Evolutionary conservation across 2,329 filamentous ascomycete species (phyloP).

Genomic region (Trichophyton equinum): DNA sequence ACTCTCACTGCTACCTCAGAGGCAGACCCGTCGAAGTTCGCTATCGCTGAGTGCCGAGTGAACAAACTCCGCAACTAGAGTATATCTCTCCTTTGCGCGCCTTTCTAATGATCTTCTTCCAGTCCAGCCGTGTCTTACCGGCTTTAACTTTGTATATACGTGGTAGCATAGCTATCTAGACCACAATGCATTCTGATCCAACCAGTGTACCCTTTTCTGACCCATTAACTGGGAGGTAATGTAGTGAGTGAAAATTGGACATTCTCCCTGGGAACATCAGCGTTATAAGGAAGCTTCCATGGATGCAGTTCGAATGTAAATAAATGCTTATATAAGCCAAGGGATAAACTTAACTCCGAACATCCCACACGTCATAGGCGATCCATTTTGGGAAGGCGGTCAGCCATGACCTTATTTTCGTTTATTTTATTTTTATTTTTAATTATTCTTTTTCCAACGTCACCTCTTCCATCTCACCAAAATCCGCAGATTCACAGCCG

Average conservation of each 20-base stretch:
- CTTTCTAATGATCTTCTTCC: neutral
- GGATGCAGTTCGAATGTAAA: no score
- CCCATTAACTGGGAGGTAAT: neutral
- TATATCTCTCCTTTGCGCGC: neutral
- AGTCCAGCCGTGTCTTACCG: neutral
- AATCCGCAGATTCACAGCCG: neutral
- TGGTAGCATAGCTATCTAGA: neutral
- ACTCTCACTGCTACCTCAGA: slow-evolving; percentile 12
- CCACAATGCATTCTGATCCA: neutral
- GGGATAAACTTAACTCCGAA: neutral
- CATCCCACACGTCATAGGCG: slow-evolving; percentile 7
- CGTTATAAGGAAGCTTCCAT: no score
- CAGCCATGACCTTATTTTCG: neutral
- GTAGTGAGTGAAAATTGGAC: neutral
- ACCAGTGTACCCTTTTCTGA: neutral
- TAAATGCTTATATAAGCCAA: neutral
- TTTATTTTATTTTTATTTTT: slow-evolving; percentile 4
- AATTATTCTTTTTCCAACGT: neutral
- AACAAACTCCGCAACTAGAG: slow-evolving; percentile 5
- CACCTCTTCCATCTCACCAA: neutral
- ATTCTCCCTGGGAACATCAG: no score
- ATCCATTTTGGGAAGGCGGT: slow-evolving; percentile 1
- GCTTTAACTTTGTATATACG: neutral
- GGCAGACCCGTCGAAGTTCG: slow-evolving; percentile 9
- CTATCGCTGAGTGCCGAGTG: slow-evolving; percentile 8